phyloP scores from a whole-genome alignment of 2,329 filamentous ascomycete genomes.

The Xylaria sp. region DNA sequence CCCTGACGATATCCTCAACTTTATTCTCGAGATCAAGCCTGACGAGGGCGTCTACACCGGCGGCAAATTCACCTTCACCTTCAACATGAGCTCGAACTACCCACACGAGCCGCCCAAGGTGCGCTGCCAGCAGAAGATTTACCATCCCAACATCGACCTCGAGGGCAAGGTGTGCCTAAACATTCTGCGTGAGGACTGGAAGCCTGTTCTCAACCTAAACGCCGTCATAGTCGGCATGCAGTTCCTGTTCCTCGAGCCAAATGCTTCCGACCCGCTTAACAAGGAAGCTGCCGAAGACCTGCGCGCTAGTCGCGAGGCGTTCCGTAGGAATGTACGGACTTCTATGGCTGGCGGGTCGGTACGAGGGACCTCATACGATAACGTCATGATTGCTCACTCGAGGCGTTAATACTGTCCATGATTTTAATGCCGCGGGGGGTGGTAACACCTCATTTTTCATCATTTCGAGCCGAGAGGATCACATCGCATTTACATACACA shows the following conservation, averaged over 20 bases:
- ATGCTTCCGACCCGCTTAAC: constrained; percentile 96
- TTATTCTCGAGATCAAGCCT: constrained; percentile 81
- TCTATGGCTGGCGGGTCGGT: constrained; percentile 85
- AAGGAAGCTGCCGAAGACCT: constrained; percentile 97
- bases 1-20: constrained; percentile 87
- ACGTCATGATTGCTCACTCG: constrained; percentile 59
- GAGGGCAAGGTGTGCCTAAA: constrained; percentile 98
- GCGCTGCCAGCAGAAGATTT: constrained; percentile 97
- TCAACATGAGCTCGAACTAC: constrained; percentile 93
- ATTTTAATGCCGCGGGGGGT: not conserved
- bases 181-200: constrained; percentile 98
- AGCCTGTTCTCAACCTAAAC: constrained; percentile 95
- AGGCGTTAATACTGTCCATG: constrained; percentile 20
- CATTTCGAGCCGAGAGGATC: constrained; percentile 8
- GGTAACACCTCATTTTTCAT: constrained; percentile 6
- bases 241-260: constrained; percentile 98
- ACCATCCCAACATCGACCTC: constrained; percentile 98
- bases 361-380: constrained; percentile 78
- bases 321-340: constrained; percentile 88
- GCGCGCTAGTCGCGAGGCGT: constrained; percentile 83
- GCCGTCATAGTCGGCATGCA: constrained; percentile 93
- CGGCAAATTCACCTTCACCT: constrained; percentile 88
- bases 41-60: constrained; percentile 91
- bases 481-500: constrained; percentile 30
- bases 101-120: constrained; percentile 98